phyloP scores from a whole-genome alignment of 805 yeast species.

The Myxozyma udenii region DNA sequence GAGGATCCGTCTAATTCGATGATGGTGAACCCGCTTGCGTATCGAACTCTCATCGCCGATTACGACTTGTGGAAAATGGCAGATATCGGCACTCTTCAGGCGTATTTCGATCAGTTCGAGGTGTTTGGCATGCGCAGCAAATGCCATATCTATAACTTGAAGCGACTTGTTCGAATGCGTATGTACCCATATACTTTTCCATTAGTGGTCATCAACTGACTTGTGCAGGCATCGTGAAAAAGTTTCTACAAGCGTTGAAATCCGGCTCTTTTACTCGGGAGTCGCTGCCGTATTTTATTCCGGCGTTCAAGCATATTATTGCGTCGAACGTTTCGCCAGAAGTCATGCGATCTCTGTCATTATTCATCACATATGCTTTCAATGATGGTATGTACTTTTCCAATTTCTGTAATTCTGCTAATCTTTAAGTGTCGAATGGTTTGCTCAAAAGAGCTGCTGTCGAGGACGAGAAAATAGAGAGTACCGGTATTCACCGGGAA shows the following conservation, averaged over 20 bases:
- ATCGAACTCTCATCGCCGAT: conserved; percentile 58
- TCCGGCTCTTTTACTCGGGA: conserved; percentile 41
- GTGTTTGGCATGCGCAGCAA: conserved; percentile 52
- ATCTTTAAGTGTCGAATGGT: neutral
- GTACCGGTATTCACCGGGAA: conserved; percentile 26
- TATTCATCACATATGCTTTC: conserved; percentile 51
- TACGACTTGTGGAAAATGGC: conserved; percentile 55
- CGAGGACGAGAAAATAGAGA: conserved; percentile 18
- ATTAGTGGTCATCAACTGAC: conserved; percentile 29
- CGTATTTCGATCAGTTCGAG: conserved; percentile 56
- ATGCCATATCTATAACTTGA: conserved; percentile 49
- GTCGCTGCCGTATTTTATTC: conserved; percentile 41
- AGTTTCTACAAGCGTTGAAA: conserved; percentile 52
- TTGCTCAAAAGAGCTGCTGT: conserved; percentile 12
- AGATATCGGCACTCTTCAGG: conserved; percentile 48
- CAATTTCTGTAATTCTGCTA: neutral
- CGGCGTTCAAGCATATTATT: conserved; percentile 44
- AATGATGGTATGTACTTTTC: conserved; percentile 25
- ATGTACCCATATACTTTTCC: conserved; percentile 37
- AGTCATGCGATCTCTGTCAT: conserved; percentile 51
- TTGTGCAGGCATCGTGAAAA: conserved; percentile 37
- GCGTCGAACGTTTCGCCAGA: conserved; percentile 54
- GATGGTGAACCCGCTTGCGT: conserved; percentile 55
- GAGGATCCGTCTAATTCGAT: conserved; percentile 54
- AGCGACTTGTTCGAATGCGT: conserved; percentile 53